phyloP scores from a whole-genome alignment of 495 filamentous ascomycete species.

The Neurospora sp. region DNA sequence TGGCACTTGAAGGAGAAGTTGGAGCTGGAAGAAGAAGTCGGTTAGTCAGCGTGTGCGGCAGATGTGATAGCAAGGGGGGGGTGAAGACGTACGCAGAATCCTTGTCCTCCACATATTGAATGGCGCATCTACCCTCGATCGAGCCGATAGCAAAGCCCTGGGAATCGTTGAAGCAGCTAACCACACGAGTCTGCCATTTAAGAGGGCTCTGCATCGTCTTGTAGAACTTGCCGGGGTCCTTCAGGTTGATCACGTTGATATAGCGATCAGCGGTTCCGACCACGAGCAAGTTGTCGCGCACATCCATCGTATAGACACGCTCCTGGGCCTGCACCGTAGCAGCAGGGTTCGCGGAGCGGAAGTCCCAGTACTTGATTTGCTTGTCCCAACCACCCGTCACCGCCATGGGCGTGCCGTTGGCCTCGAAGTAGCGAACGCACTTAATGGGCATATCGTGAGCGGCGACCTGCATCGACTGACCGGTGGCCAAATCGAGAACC shows the following conservation, averaged over 20 bases:
- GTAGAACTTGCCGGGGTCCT: slow-evolving; percentile 71
- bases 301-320: slow-evolving; percentile 83
- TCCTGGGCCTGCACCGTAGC: slow-evolving; percentile 62
- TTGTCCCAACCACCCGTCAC: slow-evolving; percentile 95
- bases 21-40: slow-evolving; percentile 29
- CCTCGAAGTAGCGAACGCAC: slow-evolving; percentile 65
- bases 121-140: slow-evolving; percentile 85
- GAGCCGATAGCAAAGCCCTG: slow-evolving; percentile 80
- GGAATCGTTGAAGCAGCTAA: slow-evolving; percentile 84
- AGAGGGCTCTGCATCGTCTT: slow-evolving; percentile 82
- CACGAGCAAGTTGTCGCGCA: slow-evolving; percentile 73
- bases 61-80: background rate
- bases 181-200: slow-evolving; percentile 88
- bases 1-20: slow-evolving; percentile 98
- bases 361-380: slow-evolving; percentile 91
- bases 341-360: slow-evolving; percentile 52
- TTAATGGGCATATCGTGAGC: slow-evolving; percentile 73
- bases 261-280: slow-evolving; percentile 83
- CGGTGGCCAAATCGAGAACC: slow-evolving; percentile 60
- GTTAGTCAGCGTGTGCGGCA: background rate
- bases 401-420: slow-evolving; percentile 50
- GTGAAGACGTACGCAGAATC: slow-evolving; percentile 46
- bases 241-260: slow-evolving; percentile 83
- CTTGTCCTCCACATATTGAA: slow-evolving; percentile 87
- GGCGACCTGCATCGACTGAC: slow-evolving; percentile 51